A percentile compares a stretch with the other conserved stretches of the same genome.
Conservation (phyloP, 352 stramenopile species). For the Thraustochytrium striatum region DNA sequence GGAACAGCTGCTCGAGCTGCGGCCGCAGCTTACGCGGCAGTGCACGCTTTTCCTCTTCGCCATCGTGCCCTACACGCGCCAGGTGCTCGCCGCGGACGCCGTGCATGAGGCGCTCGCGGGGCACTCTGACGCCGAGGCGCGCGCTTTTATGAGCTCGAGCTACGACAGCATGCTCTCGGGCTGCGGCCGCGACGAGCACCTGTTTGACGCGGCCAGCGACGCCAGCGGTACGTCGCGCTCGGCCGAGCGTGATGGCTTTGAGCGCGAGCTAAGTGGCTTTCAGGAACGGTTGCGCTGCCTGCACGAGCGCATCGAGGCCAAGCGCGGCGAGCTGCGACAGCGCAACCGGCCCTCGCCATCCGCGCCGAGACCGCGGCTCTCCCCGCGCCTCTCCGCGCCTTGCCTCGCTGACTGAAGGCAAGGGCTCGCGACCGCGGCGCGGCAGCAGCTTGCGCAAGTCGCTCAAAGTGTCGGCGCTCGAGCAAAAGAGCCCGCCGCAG, state of each 20-base stretch:
- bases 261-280: slow-evolving; percentile 7
- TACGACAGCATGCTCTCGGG: not conserved
- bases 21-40: not conserved
- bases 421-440: not conserved
- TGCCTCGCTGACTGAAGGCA: not conserved
- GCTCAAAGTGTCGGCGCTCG: not conserved
- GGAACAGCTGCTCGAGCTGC: not conserved
- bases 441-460: not conserved
- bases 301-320: not conserved
- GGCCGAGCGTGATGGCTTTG: not conserved
- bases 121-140: not conserved
- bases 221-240: not conserved
- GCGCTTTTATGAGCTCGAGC: slow-evolving; percentile 7
- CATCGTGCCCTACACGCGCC: slow-evolving; percentile 14
- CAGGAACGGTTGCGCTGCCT: not conserved
- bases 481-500: not conserved
- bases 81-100: not conserved
- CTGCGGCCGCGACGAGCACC: no score
- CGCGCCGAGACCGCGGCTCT: not conserved
- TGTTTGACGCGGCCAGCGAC: not conserved
- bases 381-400: not conserved
- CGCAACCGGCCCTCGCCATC: not conserved
- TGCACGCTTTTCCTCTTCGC: slow-evolving; percentile 35
- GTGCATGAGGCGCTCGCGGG: not conserved
- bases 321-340: not conserved